Evolutionary conservation across 164 flowering plant species (phyloP), one percentile per base, ranked within the genome.

Genomic region (Macadamia tetraphylla): DNA sequence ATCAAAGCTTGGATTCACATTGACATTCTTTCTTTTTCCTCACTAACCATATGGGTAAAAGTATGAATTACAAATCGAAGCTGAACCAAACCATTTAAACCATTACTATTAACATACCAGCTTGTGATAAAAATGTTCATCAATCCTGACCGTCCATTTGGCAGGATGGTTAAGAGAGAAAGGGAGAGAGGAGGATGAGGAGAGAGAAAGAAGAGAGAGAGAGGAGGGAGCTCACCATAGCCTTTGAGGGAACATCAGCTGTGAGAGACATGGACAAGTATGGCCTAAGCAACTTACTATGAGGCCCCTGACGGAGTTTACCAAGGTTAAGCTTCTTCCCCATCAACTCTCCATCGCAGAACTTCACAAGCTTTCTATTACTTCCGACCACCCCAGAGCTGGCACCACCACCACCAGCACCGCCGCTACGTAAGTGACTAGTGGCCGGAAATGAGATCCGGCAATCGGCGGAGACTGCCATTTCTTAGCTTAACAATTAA

Each of bases 281-380:
- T n/a, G 57, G 73, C 70, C 65, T 62, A 29, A n/a, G 62, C 48
- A 13, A 51, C 64, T 67, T 79, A 42, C 58, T 43, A 35, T 1
- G 23, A 70, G 5, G 0, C 17, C 60, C 57, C 30, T 7, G 72
- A 62, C 58, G 74, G 23, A 62, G 30, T 40, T 55, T 53, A 0
- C 13, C 46, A 57, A 40, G 31, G 42, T 74, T 82, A 69, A 88
- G 62, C 83, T 86, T 82, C 78, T 74, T 77, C 70, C 97, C 95
- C 98, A 89, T 89, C 30, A 87, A 52, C 68, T 89, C 88, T 60
- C 94, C 96, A 73, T 81, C 78, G 58, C 86, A 42, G 73, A 82
- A 88, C 78, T 73, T 82, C 67, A 78, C 73, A 13, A 65, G 61
- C 71, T 70, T 74, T 68, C 65, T 62, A 6, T 67, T 80, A 60